A percentile compares a stretch with the other conserved stretches of the same genome.
Conservation (phyloP, 345 rosid species). For the Acer yangbiense region DNA sequence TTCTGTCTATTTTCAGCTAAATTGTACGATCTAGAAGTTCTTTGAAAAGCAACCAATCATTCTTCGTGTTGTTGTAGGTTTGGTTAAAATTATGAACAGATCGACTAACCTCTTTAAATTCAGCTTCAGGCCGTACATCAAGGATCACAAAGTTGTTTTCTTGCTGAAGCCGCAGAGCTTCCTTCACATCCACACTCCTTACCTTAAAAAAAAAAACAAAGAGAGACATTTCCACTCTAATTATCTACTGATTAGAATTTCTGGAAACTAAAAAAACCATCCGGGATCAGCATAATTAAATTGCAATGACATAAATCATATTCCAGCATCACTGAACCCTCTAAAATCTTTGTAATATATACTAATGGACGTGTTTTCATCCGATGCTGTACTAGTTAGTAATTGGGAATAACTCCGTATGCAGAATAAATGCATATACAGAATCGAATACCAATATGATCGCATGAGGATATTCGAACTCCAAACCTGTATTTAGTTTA, state of each 20-base stretch:
- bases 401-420: too few relatives aligned
- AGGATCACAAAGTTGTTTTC: constrained; percentile 98
- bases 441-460: background rate
- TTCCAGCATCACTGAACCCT: background rate
- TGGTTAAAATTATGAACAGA: background rate
- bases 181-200: constrained; percentile 93
- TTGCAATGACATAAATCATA: background rate
- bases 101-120: constrained; percentile 75
- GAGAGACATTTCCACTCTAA: background rate
- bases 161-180: constrained; percentile 89
- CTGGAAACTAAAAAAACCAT: too few relatives aligned
- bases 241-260: background rate
- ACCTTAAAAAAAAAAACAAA: constrained; percentile 42
- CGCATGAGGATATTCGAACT: background rate
- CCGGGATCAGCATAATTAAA: too few relatives aligned
- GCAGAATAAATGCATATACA: too few relatives aligned
- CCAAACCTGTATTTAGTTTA: background rate
- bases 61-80: background rate
- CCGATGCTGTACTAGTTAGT: too few relatives aligned
- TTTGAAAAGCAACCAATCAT: background rate
- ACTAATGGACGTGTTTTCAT: too few relatives aligned
- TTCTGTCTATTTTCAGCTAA: background rate
- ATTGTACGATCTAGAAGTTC: background rate
- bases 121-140: constrained; percentile 95
- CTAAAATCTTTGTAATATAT: too few relatives aligned